Conservation (phyloP, 805 yeast genomes). For the Wickerhamomyces silvicola region DNA sequence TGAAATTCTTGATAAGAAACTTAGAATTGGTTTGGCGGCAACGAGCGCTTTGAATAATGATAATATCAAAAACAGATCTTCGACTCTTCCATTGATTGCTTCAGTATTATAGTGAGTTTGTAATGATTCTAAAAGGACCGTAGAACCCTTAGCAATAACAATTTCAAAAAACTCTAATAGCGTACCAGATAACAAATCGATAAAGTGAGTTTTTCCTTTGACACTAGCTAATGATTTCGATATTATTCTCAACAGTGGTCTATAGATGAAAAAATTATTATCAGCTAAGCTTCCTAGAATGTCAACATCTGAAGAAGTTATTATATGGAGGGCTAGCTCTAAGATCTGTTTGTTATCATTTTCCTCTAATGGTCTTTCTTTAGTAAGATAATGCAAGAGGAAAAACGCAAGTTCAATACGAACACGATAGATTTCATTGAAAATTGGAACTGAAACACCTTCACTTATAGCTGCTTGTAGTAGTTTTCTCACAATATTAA, state of each 20-base stretch:
- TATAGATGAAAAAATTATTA: slow-evolving; percentile 37
- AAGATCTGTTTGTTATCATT: slow-evolving; percentile 16
- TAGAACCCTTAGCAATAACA: slow-evolving; percentile 62
- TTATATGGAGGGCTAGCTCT: slow-evolving; percentile 33
- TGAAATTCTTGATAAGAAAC: slow-evolving; percentile 45
- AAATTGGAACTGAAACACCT: slow-evolving; percentile 43
- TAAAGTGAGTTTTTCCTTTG: slow-evolving; percentile 33
- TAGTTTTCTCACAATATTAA: slow-evolving; percentile 40
- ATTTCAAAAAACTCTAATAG: slow-evolving; percentile 53
- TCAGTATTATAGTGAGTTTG: slow-evolving; percentile 44
- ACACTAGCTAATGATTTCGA: slow-evolving; percentile 42
- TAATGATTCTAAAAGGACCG: slow-evolving; percentile 48
- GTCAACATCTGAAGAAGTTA: slow-evolving; percentile 44
- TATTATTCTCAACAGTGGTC: slow-evolving; percentile 56
- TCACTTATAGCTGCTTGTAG: slow-evolving; percentile 44
- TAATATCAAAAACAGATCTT: slow-evolving; percentile 57
- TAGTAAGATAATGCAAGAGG: slow-evolving; percentile 17
- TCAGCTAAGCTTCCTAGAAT: slow-evolving; percentile 37
- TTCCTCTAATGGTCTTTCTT: slow-evolving; percentile 9
- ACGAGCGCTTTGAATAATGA: slow-evolving; percentile 58
- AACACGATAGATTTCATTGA: slow-evolving; percentile 47
- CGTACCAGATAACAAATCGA: slow-evolving; percentile 43
- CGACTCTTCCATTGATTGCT: slow-evolving; percentile 41
- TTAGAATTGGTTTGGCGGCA: slow-evolving; percentile 38
- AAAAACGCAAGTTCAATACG: slow-evolving; percentile 64